Percentiles rank a stretch among this genome's conserved stretches.
Evolutionary conservation across 2,329 filamentous ascomycete genomes (phyloP).

Genomic region (Coniochaeta prunicola): DNA sequence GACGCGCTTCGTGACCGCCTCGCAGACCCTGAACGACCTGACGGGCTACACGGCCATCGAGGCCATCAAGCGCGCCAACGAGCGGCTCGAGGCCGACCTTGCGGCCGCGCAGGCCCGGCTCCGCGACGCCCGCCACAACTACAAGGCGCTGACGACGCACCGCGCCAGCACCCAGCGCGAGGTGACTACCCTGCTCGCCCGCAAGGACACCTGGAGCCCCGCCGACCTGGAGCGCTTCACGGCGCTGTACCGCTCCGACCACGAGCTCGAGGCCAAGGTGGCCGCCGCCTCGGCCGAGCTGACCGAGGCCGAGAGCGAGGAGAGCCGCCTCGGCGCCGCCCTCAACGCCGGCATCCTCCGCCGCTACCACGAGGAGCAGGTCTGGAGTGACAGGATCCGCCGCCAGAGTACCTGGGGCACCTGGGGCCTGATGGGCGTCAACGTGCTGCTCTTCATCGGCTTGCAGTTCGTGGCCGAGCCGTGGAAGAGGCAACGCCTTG

Average conservation of each 20-base stretch:
- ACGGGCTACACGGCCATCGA: conserved; percentile 94
- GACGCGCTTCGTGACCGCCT: conserved; percentile 74
- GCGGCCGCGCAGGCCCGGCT: conserved; percentile 57
- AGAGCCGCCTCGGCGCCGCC: conserved; percentile 68
- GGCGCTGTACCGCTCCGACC: conserved; percentile 81
- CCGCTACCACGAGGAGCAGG: conserved; percentile 97
- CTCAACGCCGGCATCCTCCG: conserved; percentile 79
- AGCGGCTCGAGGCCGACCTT: conserved; percentile 54
- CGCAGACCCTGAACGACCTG: conserved; percentile 84
- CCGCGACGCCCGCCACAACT: conserved; percentile 62
- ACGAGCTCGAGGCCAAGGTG: conserved; percentile 85
- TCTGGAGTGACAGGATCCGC: conserved; percentile 96
- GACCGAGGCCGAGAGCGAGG: conserved; percentile 66
- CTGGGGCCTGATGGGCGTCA: conserved; percentile 95
- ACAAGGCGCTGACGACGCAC: conserved; percentile 76
- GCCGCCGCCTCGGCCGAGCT: conserved; percentile 63
- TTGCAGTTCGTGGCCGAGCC: conserved; percentile 89
- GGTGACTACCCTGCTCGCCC: conserved; percentile 85
- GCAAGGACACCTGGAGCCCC: conserved; percentile 88
- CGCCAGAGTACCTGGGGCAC: conserved; percentile 98
- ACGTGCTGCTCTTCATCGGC: conserved; percentile 79
- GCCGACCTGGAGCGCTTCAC: conserved; percentile 92
- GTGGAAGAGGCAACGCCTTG: conserved; percentile 75
- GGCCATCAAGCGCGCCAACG: conserved; percentile 71
- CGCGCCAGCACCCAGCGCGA: conserved; percentile 90